Base-by-base conservation (phyloP, 2,329 filamentous ascomycete species). In the Aspergillus texensis region DNA sequence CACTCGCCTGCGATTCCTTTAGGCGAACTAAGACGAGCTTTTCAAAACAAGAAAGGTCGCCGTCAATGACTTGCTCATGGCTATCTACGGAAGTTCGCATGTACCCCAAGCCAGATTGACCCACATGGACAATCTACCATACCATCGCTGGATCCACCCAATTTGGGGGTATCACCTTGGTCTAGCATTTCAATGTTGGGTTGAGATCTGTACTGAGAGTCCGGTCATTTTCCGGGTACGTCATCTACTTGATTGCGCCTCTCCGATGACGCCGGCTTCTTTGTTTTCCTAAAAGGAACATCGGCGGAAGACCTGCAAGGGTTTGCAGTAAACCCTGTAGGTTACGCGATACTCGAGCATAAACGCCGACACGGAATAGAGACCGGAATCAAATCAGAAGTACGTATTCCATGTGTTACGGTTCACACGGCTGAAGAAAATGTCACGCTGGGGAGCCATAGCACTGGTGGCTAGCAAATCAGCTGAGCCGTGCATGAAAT, bases 341-440 rank as follows among this genome's bases (percentile, higher is more conserved):
- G 48, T 32, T 52, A n/a, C 28, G 28, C 28, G 48, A 21, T 32
- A 32, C 26, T 52, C 48, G 26, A 24, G 6, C 26, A 50, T 14
- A 52, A 19, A 52, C 28, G 48, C 48, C 48, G 28, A 52, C 30
- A 52, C 30, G 19, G 48, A 32, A 52, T 19, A 26, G 52, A n/a
- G 1, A 6, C 32, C 12, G 12, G 21, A 14, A 26, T n/a, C 14
- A 21, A 34, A 36, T 16, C 2, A 36, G 26, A 55, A 28, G 52
- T 55, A 26, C 52, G n/a, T 39, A 55, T 39, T 24, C 3, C 52
- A 39, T 55, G 52, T 55, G 52, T 55, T 26, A 55, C 52, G 52
- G 52, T 55, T 55, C 52, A 39, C 52, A 55, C 32, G n/a, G 30
- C 32, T 55, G 52, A 55, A n/a, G 52, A 39, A 16, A 39, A 19